Evolutionary conservation across 352 stramenopile genomes (phyloP).

Genomic region (Globisporangium lucens): DNA sequence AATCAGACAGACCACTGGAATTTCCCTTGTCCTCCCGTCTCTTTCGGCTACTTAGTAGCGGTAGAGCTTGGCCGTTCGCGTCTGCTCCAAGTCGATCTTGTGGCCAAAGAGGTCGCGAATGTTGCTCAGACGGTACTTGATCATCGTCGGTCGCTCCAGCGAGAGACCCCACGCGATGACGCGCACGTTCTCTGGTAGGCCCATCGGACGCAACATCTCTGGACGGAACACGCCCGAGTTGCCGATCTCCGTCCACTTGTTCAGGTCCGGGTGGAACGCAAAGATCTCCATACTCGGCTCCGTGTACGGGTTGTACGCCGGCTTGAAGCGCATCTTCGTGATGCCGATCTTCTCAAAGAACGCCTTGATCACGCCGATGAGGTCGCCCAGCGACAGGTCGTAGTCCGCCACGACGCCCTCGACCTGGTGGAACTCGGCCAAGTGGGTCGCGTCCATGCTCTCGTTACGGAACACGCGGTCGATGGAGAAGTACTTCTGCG

Average conservation of each 20-base stretch:
- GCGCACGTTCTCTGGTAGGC: conserved; percentile 97
- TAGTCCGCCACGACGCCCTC: conserved; percentile 98
- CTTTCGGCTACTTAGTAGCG: conserved; percentile 46
- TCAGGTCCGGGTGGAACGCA: conserved; percentile 99
- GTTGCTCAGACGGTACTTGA: conserved; percentile 99
- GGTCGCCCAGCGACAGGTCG: conserved; percentile 96
- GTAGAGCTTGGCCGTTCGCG: conserved; percentile 89
- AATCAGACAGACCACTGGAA: neutral
- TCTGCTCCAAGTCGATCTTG: conserved; percentile 98
- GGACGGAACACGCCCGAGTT: conserved; percentile 99
- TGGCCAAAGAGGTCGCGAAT: conserved; percentile 99
- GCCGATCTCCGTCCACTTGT: conserved; percentile 99
- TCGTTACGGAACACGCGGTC: conserved; percentile 99
- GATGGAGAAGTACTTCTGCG: conserved; percentile 99
- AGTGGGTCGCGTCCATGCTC: conserved; percentile 99
- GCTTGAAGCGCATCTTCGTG: conserved; percentile 99
- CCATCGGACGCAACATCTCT: conserved; percentile 99
- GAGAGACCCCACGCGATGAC: conserved; percentile 99
- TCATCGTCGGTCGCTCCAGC: conserved; percentile 99
- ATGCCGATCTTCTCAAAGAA: conserved; percentile 99
- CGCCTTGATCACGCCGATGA: conserved; percentile 99
- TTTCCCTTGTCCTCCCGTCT: neutral
- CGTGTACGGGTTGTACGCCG: conserved; percentile 99
- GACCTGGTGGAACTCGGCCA: conserved; percentile 99
- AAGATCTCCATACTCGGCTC: conserved; percentile 99